These are phyloP conservation scores for carrot (Daucus carota) DNA, from an alignment of 129 eudicot species.

Conservation along the genomic window DNA sequence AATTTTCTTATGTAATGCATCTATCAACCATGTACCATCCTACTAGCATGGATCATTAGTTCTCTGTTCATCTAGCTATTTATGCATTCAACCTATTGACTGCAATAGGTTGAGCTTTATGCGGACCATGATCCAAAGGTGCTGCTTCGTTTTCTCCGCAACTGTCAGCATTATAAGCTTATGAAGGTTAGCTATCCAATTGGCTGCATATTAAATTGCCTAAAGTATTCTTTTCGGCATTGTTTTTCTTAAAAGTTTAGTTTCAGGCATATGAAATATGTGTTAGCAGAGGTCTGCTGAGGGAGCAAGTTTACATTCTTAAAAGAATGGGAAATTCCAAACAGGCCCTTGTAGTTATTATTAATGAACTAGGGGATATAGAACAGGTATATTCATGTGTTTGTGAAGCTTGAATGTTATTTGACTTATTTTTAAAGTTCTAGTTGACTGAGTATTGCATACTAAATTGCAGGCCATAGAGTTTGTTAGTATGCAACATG, in stretches of 20 bases:
- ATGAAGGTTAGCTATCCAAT: slow-evolving; percentile 60
- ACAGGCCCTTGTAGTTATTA: slow-evolving; percentile 86
- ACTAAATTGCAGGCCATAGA: slow-evolving; percentile 65
- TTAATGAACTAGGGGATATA: slow-evolving; percentile 73
- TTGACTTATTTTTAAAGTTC: not conserved
- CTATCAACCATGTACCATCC: not conserved
- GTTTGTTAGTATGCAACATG: slow-evolving; percentile 87
- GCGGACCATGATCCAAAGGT: slow-evolving; percentile 78
- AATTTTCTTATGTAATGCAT: not conserved
- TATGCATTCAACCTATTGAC: not conserved
- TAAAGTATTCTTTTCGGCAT: slow-evolving; percentile 11
- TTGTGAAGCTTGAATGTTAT: not conserved
- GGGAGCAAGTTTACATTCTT: slow-evolving; percentile 88
- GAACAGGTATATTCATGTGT: slow-evolving; percentile 49
- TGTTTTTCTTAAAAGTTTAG: slow-evolving; percentile 7
- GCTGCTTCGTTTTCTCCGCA: slow-evolving; percentile 94
- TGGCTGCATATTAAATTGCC: not conserved
- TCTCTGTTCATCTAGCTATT: not conserved
- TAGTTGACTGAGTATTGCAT: not conserved
- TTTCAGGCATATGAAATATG: slow-evolving; percentile 93
- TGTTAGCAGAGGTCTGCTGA: slow-evolving; percentile 55
- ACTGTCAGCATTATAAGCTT: slow-evolving; percentile 91
- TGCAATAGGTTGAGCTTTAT: slow-evolving; percentile 85
- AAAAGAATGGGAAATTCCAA: slow-evolving; percentile 94
- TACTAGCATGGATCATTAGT: not conserved